Conservation (phyloP, 257 asterid species). For the Hygrophila difformis region DNA sequence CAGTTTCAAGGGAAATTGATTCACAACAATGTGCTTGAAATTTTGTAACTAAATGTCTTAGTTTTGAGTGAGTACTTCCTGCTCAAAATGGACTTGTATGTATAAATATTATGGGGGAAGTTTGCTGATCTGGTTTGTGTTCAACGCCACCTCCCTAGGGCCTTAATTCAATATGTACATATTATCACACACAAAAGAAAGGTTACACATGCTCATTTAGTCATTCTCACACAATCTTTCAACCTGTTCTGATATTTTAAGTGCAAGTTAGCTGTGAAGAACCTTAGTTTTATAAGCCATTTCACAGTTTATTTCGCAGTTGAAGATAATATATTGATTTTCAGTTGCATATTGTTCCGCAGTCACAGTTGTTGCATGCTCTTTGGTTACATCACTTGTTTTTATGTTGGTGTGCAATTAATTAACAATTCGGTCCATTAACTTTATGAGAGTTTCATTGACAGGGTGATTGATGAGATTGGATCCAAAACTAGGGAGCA, state of each 20-base stretch:
- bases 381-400: too few species aligned
- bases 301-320: too few species aligned
- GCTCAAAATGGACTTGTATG: neutral
- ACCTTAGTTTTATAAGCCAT: too few species aligned
- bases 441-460: conserved; percentile 21
- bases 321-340: too few species aligned
- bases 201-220: too few species aligned
- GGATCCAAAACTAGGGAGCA: conserved; percentile 61
- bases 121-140: neutral
- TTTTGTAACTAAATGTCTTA: conserved; percentile 2
- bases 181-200: too few species aligned
- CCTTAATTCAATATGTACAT: too few species aligned
- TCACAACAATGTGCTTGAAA: neutral
- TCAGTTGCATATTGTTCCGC: too few species aligned
- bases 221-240: neutral
- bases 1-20: neutral
- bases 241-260: neutral
- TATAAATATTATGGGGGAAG: neutral
- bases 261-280: neutral
- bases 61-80: neutral
- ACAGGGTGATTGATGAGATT: conserved; percentile 77
- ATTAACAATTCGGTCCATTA: too few species aligned
- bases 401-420: conserved; percentile 7
- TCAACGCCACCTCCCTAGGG: too few species aligned
- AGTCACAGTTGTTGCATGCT: too few species aligned